Base-by-base conservation (phyloP, 805 yeast species). In the Myxozyma sirexii region DNA sequence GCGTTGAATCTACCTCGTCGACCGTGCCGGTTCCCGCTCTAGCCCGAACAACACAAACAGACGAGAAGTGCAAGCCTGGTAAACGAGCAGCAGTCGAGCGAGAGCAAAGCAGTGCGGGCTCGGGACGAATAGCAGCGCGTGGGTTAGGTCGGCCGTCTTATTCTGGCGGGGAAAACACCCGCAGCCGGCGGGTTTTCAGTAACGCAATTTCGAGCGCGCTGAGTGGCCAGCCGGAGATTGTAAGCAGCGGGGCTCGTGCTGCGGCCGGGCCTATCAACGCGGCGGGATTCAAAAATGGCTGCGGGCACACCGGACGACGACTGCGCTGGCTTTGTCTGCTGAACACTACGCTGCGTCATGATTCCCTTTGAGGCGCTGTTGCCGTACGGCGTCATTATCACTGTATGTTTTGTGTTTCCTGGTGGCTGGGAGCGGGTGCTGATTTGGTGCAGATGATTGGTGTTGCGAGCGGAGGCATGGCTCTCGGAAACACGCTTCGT, bases 331-430 rank as follows among this genome's bases (percentile, higher is more conserved):
- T 29, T 10, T 29, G 6, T 29, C 10, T 29, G 33, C 33, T 7
- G 33, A 6, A 24, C 37, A 56, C 31, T 24, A 13, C 31, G 26
- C n/a, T n/a, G 1, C 52, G 57, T 51, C 12, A 82, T 82, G 85
- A 83, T 84, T 79, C 88, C 89, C 64, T 84, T 84, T 77, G 88
- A 84, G 79, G 88, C 86, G 56, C 72, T 84, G 44, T 65, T 84
- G 68, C 88, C 88, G 60, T 84, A 81, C 70, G 84, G 80, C 64
- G 75, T 84, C 62, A 84, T 84, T 75, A 70, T 82, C 51, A 72
- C 79, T 29, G 82, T 79, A 74, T 31, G 83, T 78, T 17, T 29
- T 38, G 37, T 8, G 44, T 26, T 19, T 33, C 6, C 23, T 8
- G 21, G 7, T 27, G 19, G 31, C 46, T 31, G 19, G 21, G 56